Evolutionary conservation across 23 red algal species (phyloP).

Genomic region (Chondrus crispus): DNA sequence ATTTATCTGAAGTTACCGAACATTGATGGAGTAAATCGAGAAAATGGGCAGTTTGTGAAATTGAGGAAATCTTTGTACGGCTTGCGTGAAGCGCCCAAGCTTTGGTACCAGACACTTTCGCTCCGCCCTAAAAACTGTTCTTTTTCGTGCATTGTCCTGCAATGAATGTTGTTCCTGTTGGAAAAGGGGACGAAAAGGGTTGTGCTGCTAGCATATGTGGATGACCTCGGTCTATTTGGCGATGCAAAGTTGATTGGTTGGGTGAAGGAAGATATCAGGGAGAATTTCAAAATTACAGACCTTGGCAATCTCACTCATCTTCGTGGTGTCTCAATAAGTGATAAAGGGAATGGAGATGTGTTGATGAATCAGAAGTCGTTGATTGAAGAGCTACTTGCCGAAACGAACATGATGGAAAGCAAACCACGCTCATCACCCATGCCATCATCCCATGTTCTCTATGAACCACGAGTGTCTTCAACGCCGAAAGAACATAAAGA

Average conservation of each 20-base stretch:
- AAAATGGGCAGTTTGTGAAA: background rate
- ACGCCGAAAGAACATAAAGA: background rate
- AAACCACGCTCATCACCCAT: background rate
- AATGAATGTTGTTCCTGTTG: background rate
- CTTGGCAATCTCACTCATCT: background rate
- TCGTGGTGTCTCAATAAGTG: background rate
- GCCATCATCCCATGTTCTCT: background rate
- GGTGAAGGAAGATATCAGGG: background rate
- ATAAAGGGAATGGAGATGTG: background rate
- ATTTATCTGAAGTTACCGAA: background rate
- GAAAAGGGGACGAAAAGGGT: background rate
- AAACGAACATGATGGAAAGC: background rate
- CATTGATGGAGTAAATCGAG: background rate
- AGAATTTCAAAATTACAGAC: background rate
- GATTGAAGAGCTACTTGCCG: background rate
- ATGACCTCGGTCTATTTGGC: slow-evolving; percentile 3
- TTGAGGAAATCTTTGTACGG: background rate
- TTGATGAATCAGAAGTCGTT: background rate
- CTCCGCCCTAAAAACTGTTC: background rate
- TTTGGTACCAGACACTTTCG: background rate
- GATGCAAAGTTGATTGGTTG: no score
- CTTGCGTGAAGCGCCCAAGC: background rate
- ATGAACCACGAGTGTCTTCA: background rate
- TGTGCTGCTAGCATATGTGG: slow-evolving; percentile 6
- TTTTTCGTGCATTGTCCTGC: background rate